Evolutionary conservation across 2,329 filamentous ascomycete genomes (phyloP).

Genomic region (Alternaria brassicicola): DNA sequence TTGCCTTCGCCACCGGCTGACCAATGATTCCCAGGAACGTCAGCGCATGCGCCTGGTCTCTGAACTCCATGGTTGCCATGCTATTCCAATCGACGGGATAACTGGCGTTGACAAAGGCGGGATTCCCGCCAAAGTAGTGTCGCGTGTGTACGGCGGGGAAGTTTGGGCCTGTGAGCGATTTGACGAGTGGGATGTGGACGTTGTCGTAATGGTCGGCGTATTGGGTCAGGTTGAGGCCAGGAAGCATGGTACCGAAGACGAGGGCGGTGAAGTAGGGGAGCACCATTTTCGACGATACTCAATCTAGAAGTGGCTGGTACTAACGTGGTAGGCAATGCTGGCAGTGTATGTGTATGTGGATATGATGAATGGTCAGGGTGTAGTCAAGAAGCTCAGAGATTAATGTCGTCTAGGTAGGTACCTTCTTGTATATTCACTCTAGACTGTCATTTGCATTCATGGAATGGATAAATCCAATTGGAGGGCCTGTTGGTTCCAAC

Average conservation of each 20-base stretch:
- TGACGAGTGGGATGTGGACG: conserved; percentile 1
- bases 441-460: neutral
- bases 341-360: neutral
- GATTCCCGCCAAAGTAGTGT: neutral
- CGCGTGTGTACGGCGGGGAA: neutral
- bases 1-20: neutral
- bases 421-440: neutral
- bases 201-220: conserved; percentile 1
- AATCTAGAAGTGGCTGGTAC: neutral
- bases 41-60: neutral
- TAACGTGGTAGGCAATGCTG: neutral
- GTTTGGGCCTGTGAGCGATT: neutral
- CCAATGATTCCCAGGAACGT: neutral
- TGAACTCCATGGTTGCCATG: neutral
- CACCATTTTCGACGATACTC: neutral
- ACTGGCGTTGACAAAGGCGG: neutral
- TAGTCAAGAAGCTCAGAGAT: neutral
- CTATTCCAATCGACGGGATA: neutral
- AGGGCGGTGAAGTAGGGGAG: neutral
- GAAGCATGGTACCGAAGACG: conserved; percentile 2
- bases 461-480: neutral
- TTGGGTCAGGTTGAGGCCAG: neutral
- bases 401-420: neutral
- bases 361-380: neutral
- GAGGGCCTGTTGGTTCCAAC: neutral